phyloP scores from a whole-genome alignment of 305 asterid genomes.

The Fraxinus greggii region DNA sequence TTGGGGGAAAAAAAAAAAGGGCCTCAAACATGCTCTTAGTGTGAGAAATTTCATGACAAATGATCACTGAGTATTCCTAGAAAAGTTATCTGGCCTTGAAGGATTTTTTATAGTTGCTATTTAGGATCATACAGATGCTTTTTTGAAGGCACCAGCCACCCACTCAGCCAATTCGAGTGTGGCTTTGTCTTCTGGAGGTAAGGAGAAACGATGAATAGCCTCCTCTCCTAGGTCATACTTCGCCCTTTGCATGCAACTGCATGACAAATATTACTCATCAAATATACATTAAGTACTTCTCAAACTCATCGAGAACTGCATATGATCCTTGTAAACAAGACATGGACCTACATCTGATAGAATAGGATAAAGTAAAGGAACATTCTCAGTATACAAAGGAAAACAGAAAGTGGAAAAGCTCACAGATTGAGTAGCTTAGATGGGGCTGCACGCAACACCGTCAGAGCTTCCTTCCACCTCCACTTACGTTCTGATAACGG shows the following conservation, averaged over 20 bases:
- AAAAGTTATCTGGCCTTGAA: slow-evolving; percentile 11
- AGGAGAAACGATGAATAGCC: slow-evolving; percentile 91
- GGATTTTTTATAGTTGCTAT: slow-evolving; percentile 23
- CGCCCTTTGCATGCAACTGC: slow-evolving; percentile 98
- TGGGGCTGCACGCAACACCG: slow-evolving; percentile 96
- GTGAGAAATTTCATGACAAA: slow-evolving; percentile 15
- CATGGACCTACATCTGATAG: slow-evolving; percentile 21
- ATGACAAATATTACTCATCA: slow-evolving; percentile 25
- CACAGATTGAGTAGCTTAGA: slow-evolving; percentile 94
- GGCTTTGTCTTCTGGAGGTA: slow-evolving; percentile 98
- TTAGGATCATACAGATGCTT: slow-evolving; percentile 77
- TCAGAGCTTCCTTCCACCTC: slow-evolving; percentile 97
- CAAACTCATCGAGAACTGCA: slow-evolving; percentile 4
- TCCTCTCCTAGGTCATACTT: slow-evolving; percentile 96
- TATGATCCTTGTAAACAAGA: slow-evolving; percentile 21
- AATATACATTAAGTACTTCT: background rate
- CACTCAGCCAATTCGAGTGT: slow-evolving; percentile 86
- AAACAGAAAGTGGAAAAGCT: slow-evolving; percentile 40
- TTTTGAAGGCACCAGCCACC: slow-evolving; percentile 84
- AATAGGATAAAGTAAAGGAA: slow-evolving; percentile 17
- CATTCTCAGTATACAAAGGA: background rate
- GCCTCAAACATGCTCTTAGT: background rate
- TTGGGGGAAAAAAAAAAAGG: background rate
- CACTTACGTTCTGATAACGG: slow-evolving; percentile 91
- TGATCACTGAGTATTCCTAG: slow-evolving; percentile 7